Conservation (phyloP, 2,329 filamentous ascomycete genomes). For the Talaromyces amestolkiae region DNA sequence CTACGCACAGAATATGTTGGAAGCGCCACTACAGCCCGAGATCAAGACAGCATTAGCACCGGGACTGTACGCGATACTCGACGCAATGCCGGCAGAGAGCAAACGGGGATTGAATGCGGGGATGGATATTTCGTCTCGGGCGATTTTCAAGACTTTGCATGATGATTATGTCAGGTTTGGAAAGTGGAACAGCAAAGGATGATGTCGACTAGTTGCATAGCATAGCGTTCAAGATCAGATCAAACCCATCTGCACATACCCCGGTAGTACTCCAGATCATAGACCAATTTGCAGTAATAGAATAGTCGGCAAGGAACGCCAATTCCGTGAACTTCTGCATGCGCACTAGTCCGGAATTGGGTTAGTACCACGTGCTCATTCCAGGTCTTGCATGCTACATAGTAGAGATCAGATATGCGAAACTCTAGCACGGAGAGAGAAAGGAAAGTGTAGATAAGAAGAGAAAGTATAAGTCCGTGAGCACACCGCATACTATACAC, state of each 20-base stretch:
- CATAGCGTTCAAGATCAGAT: neutral
- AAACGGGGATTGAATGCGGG: slow-evolving; percentile 53
- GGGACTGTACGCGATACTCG: slow-evolving; percentile 53
- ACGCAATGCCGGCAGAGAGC: slow-evolving; percentile 51
- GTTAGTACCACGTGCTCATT: neutral
- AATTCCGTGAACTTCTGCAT: neutral
- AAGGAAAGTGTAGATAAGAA: neutral
- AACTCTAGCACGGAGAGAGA: neutral
- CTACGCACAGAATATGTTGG: slow-evolving; percentile 55
- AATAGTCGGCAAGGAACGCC: neutral
- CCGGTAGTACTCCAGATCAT: neutral
- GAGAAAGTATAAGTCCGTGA: neutral
- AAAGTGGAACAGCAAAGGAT: slow-evolving; percentile 43
- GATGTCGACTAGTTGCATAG: neutral
- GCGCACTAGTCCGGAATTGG: neutral
- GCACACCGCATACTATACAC: neutral
- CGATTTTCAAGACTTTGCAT: slow-evolving; percentile 54
- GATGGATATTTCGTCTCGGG: slow-evolving; percentile 52
- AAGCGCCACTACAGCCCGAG: slow-evolving; percentile 48
- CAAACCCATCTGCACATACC: neutral
- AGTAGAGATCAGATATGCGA: neutral
- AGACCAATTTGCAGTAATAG: too few relatives aligned
- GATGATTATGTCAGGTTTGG: slow-evolving; percentile 52
- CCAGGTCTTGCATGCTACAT: neutral
- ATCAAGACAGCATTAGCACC: slow-evolving; percentile 54